phyloP scores from a whole-genome alignment of 257 asterid genomes.

The Gentiana dahurica region DNA sequence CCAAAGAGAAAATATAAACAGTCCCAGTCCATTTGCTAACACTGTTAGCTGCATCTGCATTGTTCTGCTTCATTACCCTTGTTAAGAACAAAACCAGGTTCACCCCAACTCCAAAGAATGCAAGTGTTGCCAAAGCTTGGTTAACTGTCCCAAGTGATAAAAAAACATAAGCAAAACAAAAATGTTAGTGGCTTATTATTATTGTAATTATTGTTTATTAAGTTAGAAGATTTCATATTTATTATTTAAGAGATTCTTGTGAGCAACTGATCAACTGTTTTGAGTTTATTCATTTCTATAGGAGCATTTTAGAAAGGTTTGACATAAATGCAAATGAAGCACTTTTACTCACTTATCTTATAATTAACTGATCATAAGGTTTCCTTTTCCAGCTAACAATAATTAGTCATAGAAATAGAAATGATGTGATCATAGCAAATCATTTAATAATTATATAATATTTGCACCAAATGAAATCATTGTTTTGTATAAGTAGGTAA shows the following conservation, averaged over 20 bases:
- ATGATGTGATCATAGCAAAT: too few species aligned
- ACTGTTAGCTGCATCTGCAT: constrained; percentile 81
- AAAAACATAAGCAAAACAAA: background rate
- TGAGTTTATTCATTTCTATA: background rate
- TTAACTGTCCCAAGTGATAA: constrained; percentile 37
- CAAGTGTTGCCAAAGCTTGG: constrained; percentile 89
- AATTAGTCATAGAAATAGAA: too few species aligned
- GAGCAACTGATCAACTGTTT: background rate
- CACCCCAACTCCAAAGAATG: constrained; percentile 92
- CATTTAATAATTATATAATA: too few species aligned
- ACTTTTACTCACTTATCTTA: too few species aligned
- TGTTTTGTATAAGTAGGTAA: too few species aligned
- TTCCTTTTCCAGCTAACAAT: too few species aligned
- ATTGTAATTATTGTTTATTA: background rate
- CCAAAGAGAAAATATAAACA: constrained; percentile 74
- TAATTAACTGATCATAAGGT: too few species aligned
- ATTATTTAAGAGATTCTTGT: background rate
- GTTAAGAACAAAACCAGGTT: constrained; percentile 71
- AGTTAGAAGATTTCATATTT: background rate
- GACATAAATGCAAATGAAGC: too few species aligned
- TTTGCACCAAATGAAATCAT: too few species aligned
- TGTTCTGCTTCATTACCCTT: constrained; percentile 79
- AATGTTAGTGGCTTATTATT: background rate
- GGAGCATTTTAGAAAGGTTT: too few species aligned
- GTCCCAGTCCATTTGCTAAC: constrained; percentile 98